Evolutionary conservation across 2,329 filamentous ascomycete genomes (phyloP), one percentile per base, ranked within the genome.

Genomic region (Sarocladiaceae sp.): DNA sequence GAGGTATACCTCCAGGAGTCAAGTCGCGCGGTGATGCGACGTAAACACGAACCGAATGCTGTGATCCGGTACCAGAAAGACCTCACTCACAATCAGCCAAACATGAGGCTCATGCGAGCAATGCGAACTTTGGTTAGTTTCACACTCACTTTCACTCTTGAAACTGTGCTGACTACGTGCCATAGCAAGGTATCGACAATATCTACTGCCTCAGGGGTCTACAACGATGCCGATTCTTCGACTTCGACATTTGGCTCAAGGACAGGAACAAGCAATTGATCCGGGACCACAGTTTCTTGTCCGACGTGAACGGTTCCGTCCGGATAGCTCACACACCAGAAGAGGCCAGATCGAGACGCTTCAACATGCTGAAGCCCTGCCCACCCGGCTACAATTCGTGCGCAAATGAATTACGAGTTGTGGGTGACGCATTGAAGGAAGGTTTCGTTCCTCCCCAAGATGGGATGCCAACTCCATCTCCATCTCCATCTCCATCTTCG

Each of bases 91-190:
- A 22, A 47, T 0, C 76, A 79, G 35, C 70, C 73, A 0, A 75
- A 78, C 47, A 66, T 54, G 11, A 64, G 75, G 0, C 55, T 53
- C 5, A 57, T 53, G 1, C 64, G 77, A 2, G 59, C 62, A 0
- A 58, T 80, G 8, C 62, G 72, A 1, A 69, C 60, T 0, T 18
- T 76, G 0, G 75, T 77, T 23, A 77, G 77, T 0, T 55, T 73
- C 1, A 74, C 78, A 36, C 73, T 70, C 23, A 36, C 79, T 3
- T 60, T 66, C 12, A 61, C 66, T 22, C 68, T 79, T n/a, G n/a
- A n/a, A n/a, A n/a, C n/a, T n/a, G n/a, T n/a, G n/a, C n/a, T n/a
- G n/a, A n/a, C n/a, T n/a, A n/a, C n/a, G n/a, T n/a, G n/a, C n/a
- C n/a, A n/a, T n/a, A n/a, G 4, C 40, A 44, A n/a, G 40, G 40